Conservation (phyloP, 495 filamentous ascomycete species). For the Rhypophila decipiens region DNA sequence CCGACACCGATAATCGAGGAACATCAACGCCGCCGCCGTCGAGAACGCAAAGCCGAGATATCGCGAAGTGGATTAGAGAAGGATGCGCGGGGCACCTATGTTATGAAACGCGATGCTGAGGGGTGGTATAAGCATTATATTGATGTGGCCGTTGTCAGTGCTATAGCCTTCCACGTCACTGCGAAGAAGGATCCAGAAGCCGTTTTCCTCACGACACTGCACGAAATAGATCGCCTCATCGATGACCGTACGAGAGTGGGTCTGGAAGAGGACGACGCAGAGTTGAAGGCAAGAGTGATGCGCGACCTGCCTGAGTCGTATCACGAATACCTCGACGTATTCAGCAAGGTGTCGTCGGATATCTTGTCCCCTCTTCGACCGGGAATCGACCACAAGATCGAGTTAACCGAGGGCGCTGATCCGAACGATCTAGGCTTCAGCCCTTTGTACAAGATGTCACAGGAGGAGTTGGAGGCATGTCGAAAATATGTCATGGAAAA, state of each 20-base stretch:
- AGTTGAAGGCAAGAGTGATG: not conserved
- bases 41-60: not conserved
- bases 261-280: not conserved
- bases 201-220: not conserved
- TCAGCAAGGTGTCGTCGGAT: not conserved
- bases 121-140: not conserved
- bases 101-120: not conserved
- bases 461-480: slow-evolving; percentile 15
- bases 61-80: not conserved
- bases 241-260: not conserved
- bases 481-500: slow-evolving; percentile 8
- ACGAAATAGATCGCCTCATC: not conserved
- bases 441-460: slow-evolving; percentile 21
- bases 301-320: not conserved
- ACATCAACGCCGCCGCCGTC: not conserved
- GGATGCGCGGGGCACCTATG: not conserved
- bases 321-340: not conserved
- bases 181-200: not conserved
- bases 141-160: not conserved
- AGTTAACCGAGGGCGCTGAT: not conserved
- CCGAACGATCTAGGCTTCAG: slow-evolving; percentile 3
- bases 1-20: not conserved
- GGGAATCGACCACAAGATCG: not conserved
- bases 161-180: not conserved
- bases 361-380: not conserved